Evolutionary conservation across 805 yeast genomes (phyloP).

Genomic region (Kodamaea hsintzibuensis): DNA sequence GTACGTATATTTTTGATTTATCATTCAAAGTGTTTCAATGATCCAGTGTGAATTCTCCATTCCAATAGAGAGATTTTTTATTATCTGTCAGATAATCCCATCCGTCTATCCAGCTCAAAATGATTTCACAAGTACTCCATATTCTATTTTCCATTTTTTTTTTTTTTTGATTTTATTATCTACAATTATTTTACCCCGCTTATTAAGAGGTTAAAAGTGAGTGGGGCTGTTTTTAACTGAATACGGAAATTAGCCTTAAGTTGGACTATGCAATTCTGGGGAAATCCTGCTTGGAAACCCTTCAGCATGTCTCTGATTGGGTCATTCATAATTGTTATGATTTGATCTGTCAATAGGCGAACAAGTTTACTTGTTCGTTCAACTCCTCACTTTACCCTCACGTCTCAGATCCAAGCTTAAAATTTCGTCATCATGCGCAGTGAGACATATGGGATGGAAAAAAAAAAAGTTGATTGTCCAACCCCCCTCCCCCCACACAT

Average conservation of each 20-base stretch:
- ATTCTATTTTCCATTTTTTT: slow-evolving; percentile 5
- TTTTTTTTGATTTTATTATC: slow-evolving; percentile 1
- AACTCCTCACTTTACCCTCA: neutral
- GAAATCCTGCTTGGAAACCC: neutral
- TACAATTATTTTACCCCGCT: slow-evolving; percentile 8
- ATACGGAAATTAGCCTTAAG: neutral
- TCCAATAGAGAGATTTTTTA: too few species aligned
- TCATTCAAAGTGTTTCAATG: neutral
- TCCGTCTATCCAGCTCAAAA: too few species aligned
- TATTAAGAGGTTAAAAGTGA: neutral
- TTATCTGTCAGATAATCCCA: too few species aligned
- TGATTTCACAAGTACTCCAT: too few species aligned
- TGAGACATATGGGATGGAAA: neutral
- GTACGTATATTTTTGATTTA: slow-evolving; percentile 30
- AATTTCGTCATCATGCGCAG: neutral
- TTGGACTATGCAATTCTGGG: neutral
- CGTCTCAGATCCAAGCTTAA: neutral
- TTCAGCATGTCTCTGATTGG: neutral
- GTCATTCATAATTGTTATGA: neutral
- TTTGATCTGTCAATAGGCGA: neutral
- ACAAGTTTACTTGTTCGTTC: neutral
- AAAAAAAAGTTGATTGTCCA: neutral
- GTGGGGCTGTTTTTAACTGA: neutral
- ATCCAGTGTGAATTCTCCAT: too few species aligned
- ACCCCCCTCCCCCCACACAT: neutral